phyloP scores from a whole-genome alignment of 2,329 filamentous ascomycete genomes.

The Xylariaceae sp. region DNA sequence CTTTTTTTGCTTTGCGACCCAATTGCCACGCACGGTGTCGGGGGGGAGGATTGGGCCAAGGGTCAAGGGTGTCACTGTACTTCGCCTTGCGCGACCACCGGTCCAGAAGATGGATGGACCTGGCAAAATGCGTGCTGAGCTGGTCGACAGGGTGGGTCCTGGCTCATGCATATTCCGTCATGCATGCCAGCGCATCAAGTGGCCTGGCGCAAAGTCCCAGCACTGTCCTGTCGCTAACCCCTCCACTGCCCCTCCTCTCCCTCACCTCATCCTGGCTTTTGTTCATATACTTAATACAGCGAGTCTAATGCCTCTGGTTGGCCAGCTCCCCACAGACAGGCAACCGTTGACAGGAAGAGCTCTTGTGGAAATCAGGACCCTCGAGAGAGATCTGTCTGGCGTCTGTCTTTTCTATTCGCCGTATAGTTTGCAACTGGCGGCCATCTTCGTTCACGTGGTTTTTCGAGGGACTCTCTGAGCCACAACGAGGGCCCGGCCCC shows the following conservation, averaged over 20 bases:
- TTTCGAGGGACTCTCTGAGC: slow-evolving; percentile 32
- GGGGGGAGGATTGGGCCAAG: slow-evolving; percentile 23
- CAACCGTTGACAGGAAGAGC: slow-evolving; percentile 28
- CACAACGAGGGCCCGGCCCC: slow-evolving; percentile 38
- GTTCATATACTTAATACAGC: slow-evolving; percentile 35
- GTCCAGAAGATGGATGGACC: slow-evolving; percentile 26
- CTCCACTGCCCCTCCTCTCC: slow-evolving; percentile 28
- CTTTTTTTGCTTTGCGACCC: slow-evolving; percentile 21
- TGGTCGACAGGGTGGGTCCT: slow-evolving; percentile 41
- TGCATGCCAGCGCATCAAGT: slow-evolving; percentile 54
- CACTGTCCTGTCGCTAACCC: slow-evolving; percentile 24
- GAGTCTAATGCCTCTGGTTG: slow-evolving; percentile 39
- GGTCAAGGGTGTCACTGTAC: no score
- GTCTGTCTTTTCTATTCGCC: slow-evolving; percentile 29
- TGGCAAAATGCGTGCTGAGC: slow-evolving; percentile 36
- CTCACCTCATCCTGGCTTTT: slow-evolving; percentile 33
- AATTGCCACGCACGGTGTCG: slow-evolving; percentile 23
- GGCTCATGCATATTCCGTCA: slow-evolving; percentile 53
- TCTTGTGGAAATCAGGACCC: slow-evolving; percentile 29
- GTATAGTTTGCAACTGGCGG: no score
- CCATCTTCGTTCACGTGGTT: slow-evolving; percentile 21
- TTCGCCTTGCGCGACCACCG: slow-evolving; percentile 31
- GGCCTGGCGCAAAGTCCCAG: slow-evolving; percentile 36
- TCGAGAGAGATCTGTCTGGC: slow-evolving; percentile 32
- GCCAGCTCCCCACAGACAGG: slow-evolving; percentile 36